Conservation (phyloP, 345 rosid species). For the Barbarea vulgaris region DNA sequence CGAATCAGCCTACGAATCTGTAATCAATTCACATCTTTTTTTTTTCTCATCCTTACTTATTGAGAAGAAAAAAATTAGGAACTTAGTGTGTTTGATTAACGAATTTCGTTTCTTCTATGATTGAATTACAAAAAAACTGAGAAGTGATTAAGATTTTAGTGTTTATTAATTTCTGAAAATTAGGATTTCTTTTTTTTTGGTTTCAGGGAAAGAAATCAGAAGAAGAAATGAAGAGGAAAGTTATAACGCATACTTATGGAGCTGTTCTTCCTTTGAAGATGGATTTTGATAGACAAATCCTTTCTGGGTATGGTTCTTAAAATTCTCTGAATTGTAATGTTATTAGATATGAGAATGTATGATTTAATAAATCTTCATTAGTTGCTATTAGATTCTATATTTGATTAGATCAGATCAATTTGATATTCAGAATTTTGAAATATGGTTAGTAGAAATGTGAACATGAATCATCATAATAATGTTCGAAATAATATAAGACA, state of each 20-base stretch:
- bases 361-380: neutral
- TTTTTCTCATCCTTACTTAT: neutral
- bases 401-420: too few relatives aligned
- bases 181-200: slow-evolving; percentile 5
- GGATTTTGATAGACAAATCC: slow-evolving; percentile 84
- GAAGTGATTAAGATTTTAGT: neutral
- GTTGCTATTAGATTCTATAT: too few relatives aligned
- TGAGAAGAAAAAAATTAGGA: too few relatives aligned
- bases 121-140: neutral
- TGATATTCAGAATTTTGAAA: neutral
- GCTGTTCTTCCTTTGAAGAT: slow-evolving; percentile 77
- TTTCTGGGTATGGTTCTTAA: slow-evolving; percentile 59
- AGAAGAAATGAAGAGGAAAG: slow-evolving; percentile 61
- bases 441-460: neutral
- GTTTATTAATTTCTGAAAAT: neutral
- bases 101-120: neutral
- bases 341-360: neutral
- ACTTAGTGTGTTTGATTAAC: neutral
- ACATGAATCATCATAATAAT: neutral
- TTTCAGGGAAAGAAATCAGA: slow-evolving; percentile 54
- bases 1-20: slow-evolving; percentile 66
- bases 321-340: neutral
- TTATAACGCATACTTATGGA: slow-evolving; percentile 70
- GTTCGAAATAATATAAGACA: too few relatives aligned
- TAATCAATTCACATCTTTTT: slow-evolving; percentile 22